These are phyloP conservation scores for Termitomyces sp. DNA, from an alignment of 768 basidiomycete genomes.

Conservation along the genomic window DNA sequence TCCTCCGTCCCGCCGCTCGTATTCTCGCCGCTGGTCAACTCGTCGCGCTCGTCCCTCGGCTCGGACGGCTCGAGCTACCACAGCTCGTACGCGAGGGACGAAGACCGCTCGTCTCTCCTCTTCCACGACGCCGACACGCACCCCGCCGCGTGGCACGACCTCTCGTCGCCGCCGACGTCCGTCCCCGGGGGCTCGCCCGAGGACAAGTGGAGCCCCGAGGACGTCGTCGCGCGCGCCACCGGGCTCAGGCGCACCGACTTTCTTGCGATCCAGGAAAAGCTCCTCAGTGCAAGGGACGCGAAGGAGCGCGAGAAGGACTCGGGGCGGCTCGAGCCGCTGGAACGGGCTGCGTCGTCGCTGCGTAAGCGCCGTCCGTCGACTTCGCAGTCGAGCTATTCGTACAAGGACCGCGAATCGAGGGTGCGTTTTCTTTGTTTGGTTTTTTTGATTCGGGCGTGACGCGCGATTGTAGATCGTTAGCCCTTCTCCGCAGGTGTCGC, in stretches of 20 bases:
- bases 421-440: slow-evolving; percentile 15
- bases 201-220: slow-evolving; percentile 58
- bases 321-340: slow-evolving; percentile 46
- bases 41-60: slow-evolving; percentile 75
- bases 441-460: slow-evolving; percentile 8
- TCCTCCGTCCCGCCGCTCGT: slow-evolving; percentile 53
- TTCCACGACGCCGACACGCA: slow-evolving; percentile 48
- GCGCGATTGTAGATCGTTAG: slow-evolving; percentile 46
- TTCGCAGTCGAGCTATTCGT: slow-evolving; percentile 75
- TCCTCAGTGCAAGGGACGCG: slow-evolving; percentile 57
- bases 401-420: slow-evolving; percentile 41
- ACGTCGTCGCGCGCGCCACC: slow-evolving; percentile 55
- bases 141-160: slow-evolving; percentile 62
- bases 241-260: slow-evolving; percentile 73
- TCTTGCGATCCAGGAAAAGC: slow-evolving; percentile 65
- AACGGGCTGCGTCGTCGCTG: slow-evolving; percentile 59
- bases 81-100: slow-evolving; percentile 62
- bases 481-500: slow-evolving; percentile 44
- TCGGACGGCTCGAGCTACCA: slow-evolving; percentile 85
- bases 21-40: slow-evolving; percentile 68
- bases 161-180: slow-evolving; percentile 39
- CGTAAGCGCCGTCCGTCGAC: slow-evolving; percentile 74
- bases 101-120: slow-evolving; percentile 46
- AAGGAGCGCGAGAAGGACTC: slow-evolving; percentile 41
- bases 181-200: slow-evolving; percentile 47